A percentile compares a stretch with the other conserved stretches of the same genome.
These are phyloP conservation scores for Argentina anserina DNA, from an alignment of 306 rosid species.

Conservation along the genomic window DNA sequence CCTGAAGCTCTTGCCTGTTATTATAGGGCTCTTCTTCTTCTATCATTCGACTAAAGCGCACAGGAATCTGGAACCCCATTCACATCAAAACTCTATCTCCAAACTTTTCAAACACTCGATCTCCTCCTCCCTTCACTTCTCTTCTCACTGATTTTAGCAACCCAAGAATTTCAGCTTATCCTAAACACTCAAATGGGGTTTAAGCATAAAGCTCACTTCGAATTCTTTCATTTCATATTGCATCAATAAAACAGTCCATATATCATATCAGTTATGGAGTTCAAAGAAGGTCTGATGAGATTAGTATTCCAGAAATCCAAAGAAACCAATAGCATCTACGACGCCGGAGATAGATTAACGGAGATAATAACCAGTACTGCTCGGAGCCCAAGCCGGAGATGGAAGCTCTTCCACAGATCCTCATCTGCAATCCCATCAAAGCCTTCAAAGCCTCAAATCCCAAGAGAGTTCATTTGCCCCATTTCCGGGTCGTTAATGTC, in stretches of 20 bases:
- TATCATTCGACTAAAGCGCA: slow-evolving; percentile 27
- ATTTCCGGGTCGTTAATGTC: slow-evolving; percentile 66
- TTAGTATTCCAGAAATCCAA: slow-evolving; percentile 29
- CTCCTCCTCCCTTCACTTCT: background rate
- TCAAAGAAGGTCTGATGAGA: slow-evolving; percentile 46
- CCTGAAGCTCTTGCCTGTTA: background rate
- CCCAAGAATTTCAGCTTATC: background rate
- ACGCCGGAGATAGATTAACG: slow-evolving; percentile 2
- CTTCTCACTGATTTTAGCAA: background rate
- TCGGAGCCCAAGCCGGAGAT: slow-evolving; percentile 40
- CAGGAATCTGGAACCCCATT: slow-evolving; percentile 35
- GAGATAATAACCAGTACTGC: slow-evolving; percentile 6
- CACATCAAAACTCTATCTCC: background rate
- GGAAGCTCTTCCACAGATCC: slow-evolving; percentile 56
- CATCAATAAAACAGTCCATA: no score
- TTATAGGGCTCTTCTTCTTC: slow-evolving; percentile 15
- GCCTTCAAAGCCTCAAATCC: slow-evolving; percentile 32
- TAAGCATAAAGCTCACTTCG: background rate
- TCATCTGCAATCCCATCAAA: slow-evolving; percentile 32
- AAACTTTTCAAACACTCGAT: background rate
- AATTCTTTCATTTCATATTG: background rate
- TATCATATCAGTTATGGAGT: slow-evolving; percentile 50
- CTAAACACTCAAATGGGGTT: slow-evolving; percentile 4
- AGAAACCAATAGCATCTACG: slow-evolving; percentile 21
- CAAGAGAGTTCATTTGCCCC: slow-evolving; percentile 81